phyloP scores from a whole-genome alignment of 108 stramenopile species.

The Fragilariopsis cylindrus region DNA sequence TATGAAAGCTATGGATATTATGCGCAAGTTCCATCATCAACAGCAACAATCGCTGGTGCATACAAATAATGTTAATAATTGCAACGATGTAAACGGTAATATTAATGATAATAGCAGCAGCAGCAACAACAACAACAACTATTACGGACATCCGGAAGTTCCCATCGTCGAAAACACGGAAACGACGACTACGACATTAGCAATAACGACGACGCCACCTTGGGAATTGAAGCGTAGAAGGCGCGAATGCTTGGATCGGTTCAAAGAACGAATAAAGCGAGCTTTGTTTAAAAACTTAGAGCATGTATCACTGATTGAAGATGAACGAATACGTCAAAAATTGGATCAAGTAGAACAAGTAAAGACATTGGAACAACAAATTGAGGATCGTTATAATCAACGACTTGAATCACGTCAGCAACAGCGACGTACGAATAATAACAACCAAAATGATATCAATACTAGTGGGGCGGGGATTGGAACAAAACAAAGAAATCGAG shows the following conservation, averaged over 20 bases:
- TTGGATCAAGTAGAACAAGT: constrained; percentile 54
- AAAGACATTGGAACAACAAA: constrained; percentile 33
- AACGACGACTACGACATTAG: not conserved
- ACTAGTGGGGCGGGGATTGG: constrained; percentile 63
- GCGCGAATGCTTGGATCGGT: constrained; percentile 38
- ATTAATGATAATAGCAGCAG: not conserved
- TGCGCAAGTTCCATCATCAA: constrained; percentile 15
- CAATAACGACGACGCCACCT: not conserved
- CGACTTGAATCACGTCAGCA: constrained; percentile 23
- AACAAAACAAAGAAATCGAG: constrained; percentile 44
- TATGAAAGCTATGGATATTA: constrained; percentile 25
- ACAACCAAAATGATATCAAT: constrained; percentile 12
- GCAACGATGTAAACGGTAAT: not conserved
- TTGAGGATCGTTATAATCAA: constrained; percentile 33
- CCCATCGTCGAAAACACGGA: not conserved
- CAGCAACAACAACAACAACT: not conserved
- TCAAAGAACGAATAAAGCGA: constrained; percentile 41
- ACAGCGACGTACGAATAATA: constrained; percentile 16
- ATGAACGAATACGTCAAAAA: constrained; percentile 46
- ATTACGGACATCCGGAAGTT: not conserved
- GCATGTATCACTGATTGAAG: constrained; percentile 60
- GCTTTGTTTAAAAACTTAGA: constrained; percentile 69
- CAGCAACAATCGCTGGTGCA: too few relatives aligned
- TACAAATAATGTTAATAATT: too few relatives aligned
- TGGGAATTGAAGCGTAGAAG: constrained; percentile 22